Evolutionary conservation across 2,329 filamentous ascomycete genomes (phyloP), one percentile per base, ranked within the genome.

Genomic region (Sporothrix luriei): DNA sequence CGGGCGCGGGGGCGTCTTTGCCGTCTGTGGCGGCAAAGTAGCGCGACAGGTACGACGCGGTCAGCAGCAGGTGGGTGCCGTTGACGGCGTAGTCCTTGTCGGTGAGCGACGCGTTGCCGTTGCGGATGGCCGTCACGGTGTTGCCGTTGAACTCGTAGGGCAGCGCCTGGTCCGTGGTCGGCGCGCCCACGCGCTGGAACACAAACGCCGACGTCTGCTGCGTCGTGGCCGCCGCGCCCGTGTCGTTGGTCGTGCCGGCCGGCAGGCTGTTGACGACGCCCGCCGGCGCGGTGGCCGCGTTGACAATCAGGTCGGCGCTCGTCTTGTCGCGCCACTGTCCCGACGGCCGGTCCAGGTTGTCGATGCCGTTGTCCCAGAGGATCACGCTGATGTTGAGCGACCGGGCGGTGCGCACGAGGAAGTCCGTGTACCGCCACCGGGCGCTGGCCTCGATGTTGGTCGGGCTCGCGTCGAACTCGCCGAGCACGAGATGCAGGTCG

Each of bases 281-380:
- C 11, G 79, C 1, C 33, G 7, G 4, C 2, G 33, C 77, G 2
- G 77, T 78, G 0, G 82, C 82, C 52, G 82, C 81, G 5, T 9
- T 29, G 19, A 79, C 75, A 61, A 86, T 77, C 70, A 88, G 83
- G 6, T 81, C 77, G 4, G 85, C 75, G 0, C 81, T 80, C 0
- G 82, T 80, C 0, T 79, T 77, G 71, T 89, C 87, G 21, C 82
- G 78, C 84, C 85, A 88, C 33, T 2, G 74, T 73, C 59, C 81
- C 79, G 0, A 81, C 78, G 2, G 77, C 77, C 86, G 83, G 73
- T 88, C 79, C 13, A 87, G 79, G 52, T 85, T 83, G 73, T 88
- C 86, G 2, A 80, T 75, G 0, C 86, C 85, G 70, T 88, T 88
- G 74, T 89, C 87, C 87, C 86, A 89, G 6, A 88, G 75, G 1